Percentiles rank a stretch among this genome's conserved stretches.
Evolutionary conservation across 345 rosid species (phyloP).

Genomic region (Anastatica hierochuntica): DNA sequence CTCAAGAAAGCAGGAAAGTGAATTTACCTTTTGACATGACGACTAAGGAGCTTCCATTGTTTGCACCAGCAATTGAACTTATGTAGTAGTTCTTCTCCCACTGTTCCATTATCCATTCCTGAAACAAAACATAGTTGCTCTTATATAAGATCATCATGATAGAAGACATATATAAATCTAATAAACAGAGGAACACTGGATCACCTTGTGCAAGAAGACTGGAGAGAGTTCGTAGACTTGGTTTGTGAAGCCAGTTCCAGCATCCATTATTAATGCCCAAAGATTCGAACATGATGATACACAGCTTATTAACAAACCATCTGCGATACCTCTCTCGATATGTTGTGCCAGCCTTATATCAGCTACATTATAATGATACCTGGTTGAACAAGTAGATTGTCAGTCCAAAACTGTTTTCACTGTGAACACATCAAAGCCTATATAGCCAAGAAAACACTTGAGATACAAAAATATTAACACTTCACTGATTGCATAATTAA

Average conservation of each 20-base stretch:
- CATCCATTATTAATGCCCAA: conserved; percentile 99
- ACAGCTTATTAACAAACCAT: conserved; percentile 87
- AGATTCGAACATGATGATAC: conserved; percentile 85
- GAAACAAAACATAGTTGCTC: conserved; percentile 10
- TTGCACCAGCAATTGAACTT: conserved; percentile 87
- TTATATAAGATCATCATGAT: not conserved
- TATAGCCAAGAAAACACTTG: not conserved
- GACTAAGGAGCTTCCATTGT: conserved; percentile 81
- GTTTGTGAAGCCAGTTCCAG: conserved; percentile 73
- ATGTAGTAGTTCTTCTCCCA: conserved; percentile 97
- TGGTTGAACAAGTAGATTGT: conserved; percentile 21
- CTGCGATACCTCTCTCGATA: conserved; percentile 85
- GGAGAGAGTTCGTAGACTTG: conserved; percentile 90
- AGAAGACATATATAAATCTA: not conserved
- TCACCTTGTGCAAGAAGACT: conserved; percentile 79
- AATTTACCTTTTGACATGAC: conserved; percentile 99
- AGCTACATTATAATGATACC: conserved; percentile 97
- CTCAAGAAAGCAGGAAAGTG: no score
- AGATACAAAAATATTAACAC: no score
- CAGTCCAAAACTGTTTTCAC: not conserved
- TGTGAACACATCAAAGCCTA: not conserved
- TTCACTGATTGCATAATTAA: no score
- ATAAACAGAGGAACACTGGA: not conserved
- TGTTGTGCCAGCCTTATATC: conserved; percentile 87
- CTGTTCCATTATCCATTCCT: conserved; percentile 99